phyloP scores from a whole-genome alignment of 2,329 filamentous ascomycete species.

The Dothistroma septosporum region DNA sequence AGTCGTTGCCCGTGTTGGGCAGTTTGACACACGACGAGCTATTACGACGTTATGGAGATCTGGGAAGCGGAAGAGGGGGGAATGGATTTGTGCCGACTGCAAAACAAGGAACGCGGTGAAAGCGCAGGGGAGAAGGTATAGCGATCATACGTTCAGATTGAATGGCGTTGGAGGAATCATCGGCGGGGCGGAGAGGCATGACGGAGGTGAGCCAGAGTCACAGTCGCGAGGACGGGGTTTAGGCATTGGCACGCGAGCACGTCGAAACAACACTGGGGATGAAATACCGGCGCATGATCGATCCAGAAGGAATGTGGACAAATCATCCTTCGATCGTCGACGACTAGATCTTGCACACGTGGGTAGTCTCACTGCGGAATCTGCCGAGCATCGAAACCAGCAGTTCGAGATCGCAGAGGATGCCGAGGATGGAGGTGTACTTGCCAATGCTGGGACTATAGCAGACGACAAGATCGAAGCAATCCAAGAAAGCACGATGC shows the following conservation, averaged over 20 bases:
- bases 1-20: slow-evolving; percentile 25
- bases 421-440: neutral
- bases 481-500: slow-evolving; percentile 14
- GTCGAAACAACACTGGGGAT: neutral
- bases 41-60: slow-evolving; percentile 17
- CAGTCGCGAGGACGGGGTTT: neutral
- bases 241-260: slow-evolving; percentile 2
- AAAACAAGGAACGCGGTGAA: slow-evolving; percentile 7
- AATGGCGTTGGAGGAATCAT: slow-evolving; percentile 1
- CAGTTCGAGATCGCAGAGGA: slow-evolving; percentile 14
- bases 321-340: neutral
- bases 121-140: slow-evolving; percentile 16
- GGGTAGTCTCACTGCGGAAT: neutral
- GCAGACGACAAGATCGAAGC: neutral
- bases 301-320: neutral
- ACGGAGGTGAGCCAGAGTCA: neutral
- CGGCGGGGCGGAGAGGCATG: neutral
- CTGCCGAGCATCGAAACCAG: neutral
- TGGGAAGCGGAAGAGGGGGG: slow-evolving; percentile 19
- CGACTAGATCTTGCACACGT: neutral
- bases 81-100: slow-evolving; percentile 25
- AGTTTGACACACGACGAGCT: slow-evolving; percentile 18
- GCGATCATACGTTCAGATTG: slow-evolving; percentile 13
- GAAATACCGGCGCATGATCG: neutral
- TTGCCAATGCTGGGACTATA: neutral